Percentiles rank a stretch among this genome's conserved stretches.
phyloP scores from a whole-genome alignment of 2,329 filamentous ascomycete genomes.

The Sarocladiaceae sp. region DNA sequence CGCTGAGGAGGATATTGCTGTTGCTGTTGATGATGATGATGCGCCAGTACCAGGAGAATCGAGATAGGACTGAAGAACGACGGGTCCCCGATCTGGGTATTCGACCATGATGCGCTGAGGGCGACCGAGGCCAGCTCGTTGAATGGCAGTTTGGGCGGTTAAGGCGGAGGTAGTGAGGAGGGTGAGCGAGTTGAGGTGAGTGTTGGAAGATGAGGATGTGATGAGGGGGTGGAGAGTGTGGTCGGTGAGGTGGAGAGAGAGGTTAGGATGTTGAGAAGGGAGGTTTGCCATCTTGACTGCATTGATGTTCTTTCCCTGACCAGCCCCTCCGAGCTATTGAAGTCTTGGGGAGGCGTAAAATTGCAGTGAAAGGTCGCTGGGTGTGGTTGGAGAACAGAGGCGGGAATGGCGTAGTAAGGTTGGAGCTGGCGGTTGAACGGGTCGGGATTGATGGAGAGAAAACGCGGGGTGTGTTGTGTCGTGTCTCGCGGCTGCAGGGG shows the following conservation, averaged over 20 bases:
- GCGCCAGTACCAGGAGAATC: slow-evolving; percentile 26
- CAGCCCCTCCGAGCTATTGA: background rate
- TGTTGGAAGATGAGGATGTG: slow-evolving; percentile 42
- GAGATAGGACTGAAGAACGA: slow-evolving; percentile 43
- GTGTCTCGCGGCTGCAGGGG: background rate
- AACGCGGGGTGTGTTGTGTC: background rate
- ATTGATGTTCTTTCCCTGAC: background rate
- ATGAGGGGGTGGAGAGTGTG: slow-evolving; percentile 53
- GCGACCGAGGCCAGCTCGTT: slow-evolving; percentile 47
- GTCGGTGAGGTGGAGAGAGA: slow-evolving; percentile 55
- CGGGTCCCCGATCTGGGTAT: slow-evolving; percentile 38
- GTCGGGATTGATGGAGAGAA: background rate
- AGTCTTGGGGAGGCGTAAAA: too few species aligned
- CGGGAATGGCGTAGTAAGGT: background rate
- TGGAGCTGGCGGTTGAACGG: background rate
- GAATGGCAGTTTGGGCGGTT: slow-evolving; percentile 46
- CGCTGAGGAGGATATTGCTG: slow-evolving; percentile 13
- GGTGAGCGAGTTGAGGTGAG: slow-evolving; percentile 46
- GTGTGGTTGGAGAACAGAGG: too few species aligned
- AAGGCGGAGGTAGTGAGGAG: slow-evolving; percentile 49
- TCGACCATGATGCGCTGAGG: slow-evolving; percentile 58
- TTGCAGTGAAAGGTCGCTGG: too few species aligned
- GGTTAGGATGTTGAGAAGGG: slow-evolving; percentile 44
- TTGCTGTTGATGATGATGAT: slow-evolving; percentile 13
- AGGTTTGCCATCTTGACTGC: slow-evolving; percentile 29